Evolutionary conservation across 2,329 filamentous ascomycete genomes (phyloP).

Genomic region (Lecanoromycetidae sp.): DNA sequence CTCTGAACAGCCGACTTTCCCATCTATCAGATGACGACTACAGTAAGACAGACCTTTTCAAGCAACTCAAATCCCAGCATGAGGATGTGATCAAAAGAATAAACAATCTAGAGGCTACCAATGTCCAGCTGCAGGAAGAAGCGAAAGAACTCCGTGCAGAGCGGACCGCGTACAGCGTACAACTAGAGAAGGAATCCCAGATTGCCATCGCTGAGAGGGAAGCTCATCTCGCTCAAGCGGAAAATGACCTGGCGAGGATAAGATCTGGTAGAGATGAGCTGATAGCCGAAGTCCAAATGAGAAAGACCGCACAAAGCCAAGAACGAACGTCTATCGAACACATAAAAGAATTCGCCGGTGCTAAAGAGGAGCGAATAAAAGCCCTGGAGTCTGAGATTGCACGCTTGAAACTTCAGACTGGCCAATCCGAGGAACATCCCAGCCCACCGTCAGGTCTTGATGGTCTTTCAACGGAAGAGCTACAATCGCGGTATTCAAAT

Average conservation of each 20-base stretch:
- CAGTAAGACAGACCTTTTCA: slow-evolving; percentile 83
- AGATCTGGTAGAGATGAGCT: slow-evolving; percentile 76
- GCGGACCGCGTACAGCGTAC: slow-evolving; percentile 65
- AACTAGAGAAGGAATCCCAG: slow-evolving; percentile 71
- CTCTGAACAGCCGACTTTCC: slow-evolving; percentile 48
- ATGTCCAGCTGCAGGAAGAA: slow-evolving; percentile 72
- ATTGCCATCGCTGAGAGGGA: slow-evolving; percentile 64
- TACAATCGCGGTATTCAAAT: slow-evolving; percentile 60
- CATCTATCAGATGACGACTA: slow-evolving; percentile 85
- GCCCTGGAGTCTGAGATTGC: slow-evolving; percentile 74
- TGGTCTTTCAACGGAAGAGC: slow-evolving; percentile 53
- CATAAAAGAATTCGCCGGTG: slow-evolving; percentile 65
- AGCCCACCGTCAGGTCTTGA: slow-evolving; percentile 38
- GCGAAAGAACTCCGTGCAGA: slow-evolving; percentile 76
- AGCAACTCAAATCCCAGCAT: slow-evolving; percentile 75
- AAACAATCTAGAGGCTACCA: slow-evolving; percentile 82
- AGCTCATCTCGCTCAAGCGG: slow-evolving; percentile 64
- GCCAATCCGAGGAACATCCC: slow-evolving; percentile 32
- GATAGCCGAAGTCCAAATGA: slow-evolving; percentile 64
- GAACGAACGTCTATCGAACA: slow-evolving; percentile 58
- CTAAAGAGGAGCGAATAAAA: slow-evolving; percentile 67
- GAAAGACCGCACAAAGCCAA: slow-evolving; percentile 68
- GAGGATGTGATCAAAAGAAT: slow-evolving; percentile 87
- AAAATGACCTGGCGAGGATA: slow-evolving; percentile 76
- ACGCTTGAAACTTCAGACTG: slow-evolving; percentile 47